A percentile compares a stretch with the other conserved stretches of the same genome.
Conservation (phyloP, 306 rosid species). For the Canavalia gladiata region DNA sequence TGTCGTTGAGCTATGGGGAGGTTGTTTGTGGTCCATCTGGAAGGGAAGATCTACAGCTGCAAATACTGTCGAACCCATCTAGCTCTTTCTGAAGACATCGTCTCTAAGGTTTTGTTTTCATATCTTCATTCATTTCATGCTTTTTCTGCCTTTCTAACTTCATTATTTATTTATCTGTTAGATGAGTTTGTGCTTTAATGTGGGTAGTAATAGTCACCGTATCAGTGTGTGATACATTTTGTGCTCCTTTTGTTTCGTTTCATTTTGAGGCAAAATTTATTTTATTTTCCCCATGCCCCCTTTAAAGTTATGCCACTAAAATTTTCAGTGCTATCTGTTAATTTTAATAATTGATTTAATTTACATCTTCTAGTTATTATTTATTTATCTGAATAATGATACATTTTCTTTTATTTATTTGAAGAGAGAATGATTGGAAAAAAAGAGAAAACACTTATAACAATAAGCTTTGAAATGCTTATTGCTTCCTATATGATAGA, state of each 20-base stretch:
- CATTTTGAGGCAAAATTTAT: background rate
- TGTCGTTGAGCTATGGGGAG: constrained; percentile 71
- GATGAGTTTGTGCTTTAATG: constrained; percentile 42
- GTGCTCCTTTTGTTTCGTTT: background rate
- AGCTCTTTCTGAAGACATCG: constrained; percentile 76
- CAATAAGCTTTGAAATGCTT: constrained; percentile 5
- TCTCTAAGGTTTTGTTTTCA: constrained; percentile 68
- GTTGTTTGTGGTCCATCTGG: constrained; percentile 78
- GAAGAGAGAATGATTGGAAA: too few relatives aligned
- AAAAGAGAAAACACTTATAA: too few relatives aligned
- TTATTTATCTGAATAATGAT: background rate
- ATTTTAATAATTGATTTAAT: constrained; percentile 25
- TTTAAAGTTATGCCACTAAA: background rate
- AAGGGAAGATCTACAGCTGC: constrained; percentile 88
- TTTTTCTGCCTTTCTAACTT: constrained; percentile 16
- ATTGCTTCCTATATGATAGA: constrained; percentile 5
- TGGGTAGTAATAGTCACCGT: constrained; percentile 1
- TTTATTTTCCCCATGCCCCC: background rate
- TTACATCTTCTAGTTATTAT: background rate
- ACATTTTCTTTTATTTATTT: too few relatives aligned
- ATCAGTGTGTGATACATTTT: background rate
- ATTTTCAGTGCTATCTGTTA: constrained; percentile 8
- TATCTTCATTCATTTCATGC: constrained; percentile 43
- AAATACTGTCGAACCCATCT: constrained; percentile 88
- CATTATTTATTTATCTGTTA: constrained; percentile 4